A percentile compares a stretch with the other conserved stretches of the same genome.
phyloP scores from a whole-genome alignment of 2,329 filamentous ascomycete species.

The Pseudocercospora fijiensis region DNA sequence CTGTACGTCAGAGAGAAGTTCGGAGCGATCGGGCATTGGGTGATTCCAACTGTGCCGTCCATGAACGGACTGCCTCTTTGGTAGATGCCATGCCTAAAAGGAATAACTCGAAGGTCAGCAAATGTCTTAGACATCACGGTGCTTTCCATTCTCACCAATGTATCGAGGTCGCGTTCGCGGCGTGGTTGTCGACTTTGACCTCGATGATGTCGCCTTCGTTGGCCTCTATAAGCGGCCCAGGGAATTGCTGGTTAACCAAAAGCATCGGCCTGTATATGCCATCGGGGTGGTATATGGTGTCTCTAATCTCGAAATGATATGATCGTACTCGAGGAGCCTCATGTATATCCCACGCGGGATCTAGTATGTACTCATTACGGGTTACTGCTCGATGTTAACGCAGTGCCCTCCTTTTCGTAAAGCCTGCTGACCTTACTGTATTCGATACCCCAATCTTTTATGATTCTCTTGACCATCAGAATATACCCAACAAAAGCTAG shows the following conservation, averaged over 20 bases:
- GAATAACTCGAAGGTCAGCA: too few relatives aligned
- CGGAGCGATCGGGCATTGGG: conserved; percentile 35
- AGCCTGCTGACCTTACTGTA: neutral
- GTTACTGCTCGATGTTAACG: neutral
- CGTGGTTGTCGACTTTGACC: conserved; percentile 39
- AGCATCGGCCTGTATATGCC: conserved; percentile 6
- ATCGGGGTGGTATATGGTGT: conserved; percentile 7
- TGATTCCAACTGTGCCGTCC: conserved; percentile 37
- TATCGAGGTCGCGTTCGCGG: conserved; percentile 41
- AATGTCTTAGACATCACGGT: too few relatives aligned
- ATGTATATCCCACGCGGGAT: neutral
- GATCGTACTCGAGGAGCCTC: neutral
- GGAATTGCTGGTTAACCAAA: conserved; percentile 36
- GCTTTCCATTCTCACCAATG: too few relatives aligned
- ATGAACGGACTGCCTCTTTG: conserved; percentile 36
- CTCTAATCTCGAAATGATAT: conserved; percentile 3
- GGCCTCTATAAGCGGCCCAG: conserved; percentile 39
- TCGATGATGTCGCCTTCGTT: conserved; percentile 39
- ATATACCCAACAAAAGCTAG: neutral
- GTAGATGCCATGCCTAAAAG: conserved; percentile 38
- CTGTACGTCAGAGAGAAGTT: conserved; percentile 41
- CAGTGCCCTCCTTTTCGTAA: neutral
- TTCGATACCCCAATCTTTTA: neutral
- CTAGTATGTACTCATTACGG: conserved; percentile 9
- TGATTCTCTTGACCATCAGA: neutral